Conservation (phyloP, 2,329 filamentous ascomycete genomes). For the Clonostachys byssicola region DNA sequence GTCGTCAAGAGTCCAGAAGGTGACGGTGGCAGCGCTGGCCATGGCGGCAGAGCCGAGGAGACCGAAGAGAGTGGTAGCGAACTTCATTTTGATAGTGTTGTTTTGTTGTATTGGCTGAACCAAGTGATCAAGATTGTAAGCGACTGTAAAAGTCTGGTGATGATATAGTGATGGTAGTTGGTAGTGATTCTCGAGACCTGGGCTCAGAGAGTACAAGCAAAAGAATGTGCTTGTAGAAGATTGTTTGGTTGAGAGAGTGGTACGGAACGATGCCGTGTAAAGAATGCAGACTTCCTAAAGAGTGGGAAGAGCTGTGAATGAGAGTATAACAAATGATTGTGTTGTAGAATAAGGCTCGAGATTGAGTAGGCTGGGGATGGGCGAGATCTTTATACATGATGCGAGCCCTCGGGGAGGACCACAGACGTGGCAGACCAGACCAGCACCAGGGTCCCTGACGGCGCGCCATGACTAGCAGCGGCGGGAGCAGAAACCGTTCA, state of each 20-base stretch:
- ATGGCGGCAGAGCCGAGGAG: conserved; percentile 35
- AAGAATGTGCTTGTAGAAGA: background rate
- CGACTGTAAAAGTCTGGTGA: conserved; percentile 3
- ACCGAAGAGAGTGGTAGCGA: conserved; percentile 38
- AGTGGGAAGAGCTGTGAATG: conserved; percentile 4
- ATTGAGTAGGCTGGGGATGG: background rate
- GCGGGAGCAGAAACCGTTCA: no score
- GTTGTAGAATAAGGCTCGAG: conserved; percentile 1
- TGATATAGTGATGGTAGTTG: conserved; percentile 6
- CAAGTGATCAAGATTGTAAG: conserved; percentile 5
- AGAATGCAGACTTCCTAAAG: conserved; percentile 3
- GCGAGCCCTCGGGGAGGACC: no score
- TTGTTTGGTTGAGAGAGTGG: conserved; percentile 1
- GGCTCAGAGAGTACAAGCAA: conserved; percentile 2
- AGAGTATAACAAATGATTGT: conserved; percentile 2
- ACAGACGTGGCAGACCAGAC: no score
- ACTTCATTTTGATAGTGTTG: conserved; percentile 45
- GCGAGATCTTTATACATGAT: background rate
- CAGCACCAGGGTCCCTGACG: no score
- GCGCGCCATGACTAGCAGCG: no score
- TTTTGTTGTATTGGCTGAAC: conserved; percentile 5
- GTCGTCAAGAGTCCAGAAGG: conserved; percentile 55
- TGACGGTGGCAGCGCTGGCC: conserved; percentile 43
- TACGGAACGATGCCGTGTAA: conserved; percentile 2
- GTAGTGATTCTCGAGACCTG: conserved; percentile 5